Evolutionary conservation across 768 basidiomycete genomes (phyloP), one percentile per base, ranked within the genome.

Genomic region (Xerocomellus amylosporus): DNA sequence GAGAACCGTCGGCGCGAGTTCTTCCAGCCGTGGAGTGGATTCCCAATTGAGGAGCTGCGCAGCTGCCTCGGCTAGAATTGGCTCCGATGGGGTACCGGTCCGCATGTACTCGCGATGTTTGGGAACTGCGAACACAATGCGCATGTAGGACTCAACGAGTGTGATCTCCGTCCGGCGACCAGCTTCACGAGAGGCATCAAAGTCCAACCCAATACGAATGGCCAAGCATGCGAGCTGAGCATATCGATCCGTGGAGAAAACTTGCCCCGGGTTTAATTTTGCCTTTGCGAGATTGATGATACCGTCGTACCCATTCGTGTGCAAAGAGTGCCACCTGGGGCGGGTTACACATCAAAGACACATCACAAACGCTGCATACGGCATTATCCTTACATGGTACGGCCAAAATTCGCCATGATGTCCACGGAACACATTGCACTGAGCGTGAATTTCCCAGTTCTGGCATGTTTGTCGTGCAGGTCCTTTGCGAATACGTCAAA

Each of bases 271-370:
- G 9, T 3, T 19, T 17, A 38, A 15, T 19, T 38, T 38, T 9
- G 8, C 10, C 17, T 0, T 38, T 12, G 37, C 37, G 9, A 38
- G 37, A 8, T 1, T 0, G 9, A 38, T 38, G 12, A 38, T n/a
- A 19, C 0, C 1, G 0, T 2, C 19, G 37, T 19, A 19, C 4
- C n/a, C 37, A 2, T 10, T 9, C 12, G 0, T 10, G 8, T 19
- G n/a, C 37, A 38, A 19, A 10, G 37, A 3, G n/a, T 19, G 5
- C 37, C 37, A 38, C 37, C 37, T 38, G 15, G 6, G n/a, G 37
- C 8, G 8, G 17, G n/a, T 38, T 19, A 17, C 17, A 38, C 3
- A 9, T 38, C 17, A 38, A n/a, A 0, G 8, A 38, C 17, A 19
- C 9, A 19, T 19, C 8, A 5, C n/a, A 17, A 38, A 9, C 37